Conservation (phyloP, 1,284 basidiomycete genomes). For the Puccinia triticina region DNA sequence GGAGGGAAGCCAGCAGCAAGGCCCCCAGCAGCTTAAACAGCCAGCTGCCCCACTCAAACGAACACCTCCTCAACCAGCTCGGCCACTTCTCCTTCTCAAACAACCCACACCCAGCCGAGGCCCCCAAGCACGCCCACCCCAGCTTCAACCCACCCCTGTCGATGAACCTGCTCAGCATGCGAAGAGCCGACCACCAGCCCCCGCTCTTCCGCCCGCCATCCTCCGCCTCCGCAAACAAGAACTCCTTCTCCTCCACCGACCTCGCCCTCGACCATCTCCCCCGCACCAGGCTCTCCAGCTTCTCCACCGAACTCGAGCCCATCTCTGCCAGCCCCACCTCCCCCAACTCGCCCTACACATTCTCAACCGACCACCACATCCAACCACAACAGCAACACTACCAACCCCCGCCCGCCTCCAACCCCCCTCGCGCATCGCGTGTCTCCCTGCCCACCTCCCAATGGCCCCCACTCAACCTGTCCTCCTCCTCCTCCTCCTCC, state of each 20-base stretch:
- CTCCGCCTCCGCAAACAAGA: conserved; percentile 33
- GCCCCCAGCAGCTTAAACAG: neutral
- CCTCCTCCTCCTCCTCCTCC: conserved; percentile 53
- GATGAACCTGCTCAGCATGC: conserved; percentile 6
- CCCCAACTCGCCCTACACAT: conserved; percentile 32
- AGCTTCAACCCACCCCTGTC: conserved; percentile 14
- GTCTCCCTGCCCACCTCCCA: conserved; percentile 51
- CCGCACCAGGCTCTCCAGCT: conserved; percentile 42
- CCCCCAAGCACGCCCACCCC: too few relatives aligned
- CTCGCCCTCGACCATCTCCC: conserved; percentile 23
- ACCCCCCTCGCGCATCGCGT: conserved; percentile 53
- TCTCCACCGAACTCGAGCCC: conserved; percentile 49
- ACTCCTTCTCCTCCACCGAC: conserved; percentile 38
- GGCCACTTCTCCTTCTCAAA: conserved; percentile 20
- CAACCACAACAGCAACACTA: conserved; percentile 17
- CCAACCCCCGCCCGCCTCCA: conserved; percentile 55
- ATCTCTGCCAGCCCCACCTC: conserved; percentile 51
- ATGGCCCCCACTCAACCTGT: conserved; percentile 52
- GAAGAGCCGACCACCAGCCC: neutral
- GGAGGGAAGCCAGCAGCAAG: conserved; percentile 17
- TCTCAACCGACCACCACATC: neutral
- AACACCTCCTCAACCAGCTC: conserved; percentile 42
- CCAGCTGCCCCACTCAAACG: conserved; percentile 25
- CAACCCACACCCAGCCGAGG: too few relatives aligned
- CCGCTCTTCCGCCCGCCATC: conserved; percentile 1